Percentiles rank a stretch among this genome's conserved stretches.
Conservation (phyloP, 345 rosid species). For the Eucalyptus fibrosa region DNA sequence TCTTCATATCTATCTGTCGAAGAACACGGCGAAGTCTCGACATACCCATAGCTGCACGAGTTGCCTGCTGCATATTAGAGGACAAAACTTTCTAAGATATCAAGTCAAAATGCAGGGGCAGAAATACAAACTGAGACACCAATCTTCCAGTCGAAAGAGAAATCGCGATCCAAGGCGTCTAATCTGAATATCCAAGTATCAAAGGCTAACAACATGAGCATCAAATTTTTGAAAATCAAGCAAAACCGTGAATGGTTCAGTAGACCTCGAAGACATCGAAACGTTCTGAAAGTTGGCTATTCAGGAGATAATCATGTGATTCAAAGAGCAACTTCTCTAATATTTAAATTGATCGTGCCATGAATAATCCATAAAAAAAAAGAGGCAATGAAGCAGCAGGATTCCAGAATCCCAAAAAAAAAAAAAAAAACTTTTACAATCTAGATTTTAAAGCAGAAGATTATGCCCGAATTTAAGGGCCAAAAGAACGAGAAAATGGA, state of each 20-base stretch:
- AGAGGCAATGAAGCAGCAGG: neutral
- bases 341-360: neutral
- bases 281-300: neutral
- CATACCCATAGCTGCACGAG: slow-evolving; percentile 15
- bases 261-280: neutral
- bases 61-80: slow-evolving; percentile 8
- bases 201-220: neutral
- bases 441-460: neutral
- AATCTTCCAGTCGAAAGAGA: neutral
- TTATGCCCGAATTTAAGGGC: neutral
- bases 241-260: neutral
- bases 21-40: slow-evolving; percentile 28
- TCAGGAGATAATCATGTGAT: neutral
- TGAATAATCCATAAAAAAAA: neutral
- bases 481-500: neutral
- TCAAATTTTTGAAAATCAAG: neutral
- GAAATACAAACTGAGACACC: neutral
- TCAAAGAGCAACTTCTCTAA: neutral
- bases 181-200: neutral
- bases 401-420: neutral
- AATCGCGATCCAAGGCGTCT: neutral
- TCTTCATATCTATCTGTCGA: slow-evolving; percentile 27
- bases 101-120: neutral
- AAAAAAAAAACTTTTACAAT: neutral
- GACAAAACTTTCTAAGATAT: neutral